Evolutionary conservation across 495 filamentous ascomycete species (phyloP), one percentile per base, ranked within the genome.

Genomic region (Xylaria scruposa): DNA sequence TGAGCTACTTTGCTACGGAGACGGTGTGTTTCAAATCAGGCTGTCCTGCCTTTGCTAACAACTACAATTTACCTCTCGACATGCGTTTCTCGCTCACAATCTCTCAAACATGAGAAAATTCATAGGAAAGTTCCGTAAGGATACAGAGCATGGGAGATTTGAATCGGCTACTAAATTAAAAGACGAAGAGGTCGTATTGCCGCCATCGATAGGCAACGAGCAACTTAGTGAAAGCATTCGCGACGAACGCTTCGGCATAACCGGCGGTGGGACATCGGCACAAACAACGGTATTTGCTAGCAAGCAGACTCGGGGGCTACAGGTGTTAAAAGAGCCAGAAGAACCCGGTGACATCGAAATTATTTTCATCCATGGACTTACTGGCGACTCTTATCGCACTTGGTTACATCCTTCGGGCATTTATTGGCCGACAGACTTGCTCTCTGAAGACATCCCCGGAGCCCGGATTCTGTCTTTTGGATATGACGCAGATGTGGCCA

Each of bases 391-490:
- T 13, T 19, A 44, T 42, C 44, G 21, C 15, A 59, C 31, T 56
- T 59, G 12, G 29, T 31, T 24, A 5, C 46, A 68, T 54, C 15
- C 24, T 1, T 58, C 15, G 26, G 38, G 33, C 19, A 40, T 68
- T 4, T 62, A 46, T 17, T 78, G 74, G 76, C 74, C 77, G 12
- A 51, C 67, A 46, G 59, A 74, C 38, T 67, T 80, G 1, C 69
- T 81, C 5, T 70, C 78, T n/a, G 21, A 51, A 1, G 75, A 76
- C 40, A 15, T 79, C 36, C 67, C 73, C 4, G 67, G 75, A 12
- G 73, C 79, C 56, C 75, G 77, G 7, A 54, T 81, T 4, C 68
- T 80, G 12, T 70, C 77, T 21, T 80, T 72, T 59, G 78, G 79
- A 68, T 81, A 81, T 51, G 79, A 80, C 61, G 74, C 77, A 38